Evolutionary conservation across 768 basidiomycete genomes (phyloP).

Genomic region (Boletus subparvulus): DNA sequence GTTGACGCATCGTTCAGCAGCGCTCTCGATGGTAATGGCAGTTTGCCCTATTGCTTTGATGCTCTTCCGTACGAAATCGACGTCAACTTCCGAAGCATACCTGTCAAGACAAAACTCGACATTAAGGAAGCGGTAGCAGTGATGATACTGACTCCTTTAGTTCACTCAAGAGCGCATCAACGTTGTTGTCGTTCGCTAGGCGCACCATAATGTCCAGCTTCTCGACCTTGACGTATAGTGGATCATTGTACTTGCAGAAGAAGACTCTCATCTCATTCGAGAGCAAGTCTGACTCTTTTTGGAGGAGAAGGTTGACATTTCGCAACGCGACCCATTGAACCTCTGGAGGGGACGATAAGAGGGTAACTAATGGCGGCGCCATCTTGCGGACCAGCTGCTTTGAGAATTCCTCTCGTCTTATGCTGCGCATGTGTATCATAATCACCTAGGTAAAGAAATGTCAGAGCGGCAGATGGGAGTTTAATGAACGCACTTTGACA

Average conservation of each 20-base stretch:
- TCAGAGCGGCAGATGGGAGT: neutral
- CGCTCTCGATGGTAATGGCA: slow-evolving; percentile 90
- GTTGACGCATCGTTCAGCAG: slow-evolving; percentile 93
- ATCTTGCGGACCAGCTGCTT: slow-evolving; percentile 91
- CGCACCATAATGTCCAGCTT: slow-evolving; percentile 99
- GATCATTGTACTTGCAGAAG: slow-evolving; percentile 99
- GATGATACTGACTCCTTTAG: slow-evolving; percentile 79
- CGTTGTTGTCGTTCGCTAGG: slow-evolving; percentile 86
- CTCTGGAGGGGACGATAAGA: slow-evolving; percentile 94
- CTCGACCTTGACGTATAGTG: slow-evolving; percentile 97
- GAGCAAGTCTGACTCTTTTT: slow-evolving; percentile 87
- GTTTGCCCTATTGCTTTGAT: slow-evolving; percentile 96
- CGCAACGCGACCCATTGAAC: slow-evolving; percentile 98
- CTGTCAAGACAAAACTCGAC: slow-evolving; percentile 39
- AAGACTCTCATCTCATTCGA: slow-evolving; percentile 98
- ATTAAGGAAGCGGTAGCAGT: neutral
- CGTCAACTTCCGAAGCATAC: slow-evolving; percentile 96
- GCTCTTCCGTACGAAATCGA: slow-evolving; percentile 94
- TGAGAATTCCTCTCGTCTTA: slow-evolving; percentile 77
- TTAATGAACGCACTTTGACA: slow-evolving; percentile 65
- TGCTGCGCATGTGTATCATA: slow-evolving; percentile 93
- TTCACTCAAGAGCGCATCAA: slow-evolving; percentile 92
- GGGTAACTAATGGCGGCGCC: slow-evolving; percentile 94
- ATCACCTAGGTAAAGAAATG: slow-evolving; percentile 59
- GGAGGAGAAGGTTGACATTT: slow-evolving; percentile 94